Base-by-base conservation (phyloP, 2,329 filamentous ascomycete species). In the Lachnellula cervina region DNA sequence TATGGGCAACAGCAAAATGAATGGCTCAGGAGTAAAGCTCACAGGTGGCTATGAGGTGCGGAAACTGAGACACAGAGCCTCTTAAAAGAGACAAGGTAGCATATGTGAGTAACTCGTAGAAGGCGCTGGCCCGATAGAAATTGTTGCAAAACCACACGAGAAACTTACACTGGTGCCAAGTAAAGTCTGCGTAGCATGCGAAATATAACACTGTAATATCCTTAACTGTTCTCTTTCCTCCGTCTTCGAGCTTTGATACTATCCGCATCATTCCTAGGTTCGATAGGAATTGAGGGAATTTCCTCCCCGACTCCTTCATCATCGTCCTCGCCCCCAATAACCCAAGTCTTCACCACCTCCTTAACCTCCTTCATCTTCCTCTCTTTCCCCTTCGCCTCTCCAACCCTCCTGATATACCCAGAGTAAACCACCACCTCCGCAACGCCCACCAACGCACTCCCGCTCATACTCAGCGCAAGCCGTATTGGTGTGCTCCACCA, bases 361-460 rank as follows among this genome's bases (percentile, higher is more conserved):
- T 84, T 89, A 17, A 81, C 77, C 71, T 91, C 89, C 38, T 78
- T 79, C 43, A 78, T 74, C 55, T 76, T 78, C 55, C 76, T 77
- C 60, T 88, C 84, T 61, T 78, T 81, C 59, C 77, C 76, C 68
- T 86, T 89, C 1, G 86, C 86, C 62, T 90, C 80, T 0, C 79
- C 77, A 64, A 92, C 77, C 58, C 87, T 82, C 76, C 87, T 83
- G 45, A 90, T 77, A 67, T 91, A 94, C 4, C 85, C 87, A 7
- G 80, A 80, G 67, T 93, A 93, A 5, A 94, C 85, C 1, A 81
- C 85, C 1, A 93, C 87, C 70, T 94, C 89, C 0, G 88, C 88
- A 35, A 90, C 73, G 1, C 83, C 88, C 0, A 93, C 87, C 0
- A 88, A 66, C 1, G 86, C 73, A 58, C 84, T 86, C 1, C 88